phyloP scores from a whole-genome alignment of 331 rosid genomes.

The Stylosanthes scabra region DNA sequence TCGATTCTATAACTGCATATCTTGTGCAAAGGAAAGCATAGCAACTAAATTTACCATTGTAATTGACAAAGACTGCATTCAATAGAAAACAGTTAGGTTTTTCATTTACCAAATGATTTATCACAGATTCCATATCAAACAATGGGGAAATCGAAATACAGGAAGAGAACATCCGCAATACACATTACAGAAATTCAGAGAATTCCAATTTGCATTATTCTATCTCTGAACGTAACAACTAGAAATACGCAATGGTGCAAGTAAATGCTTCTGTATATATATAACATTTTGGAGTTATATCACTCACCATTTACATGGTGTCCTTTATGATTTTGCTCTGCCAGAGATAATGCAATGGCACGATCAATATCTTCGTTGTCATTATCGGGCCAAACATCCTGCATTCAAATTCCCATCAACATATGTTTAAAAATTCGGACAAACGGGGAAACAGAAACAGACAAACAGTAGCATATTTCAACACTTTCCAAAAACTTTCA shows the following conservation, averaged over 20 bases:
- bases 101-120: conserved; percentile 18
- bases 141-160: not conserved
- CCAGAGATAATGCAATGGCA: conserved; percentile 82
- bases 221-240: not conserved
- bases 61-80: not conserved
- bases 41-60: conserved; percentile 14
- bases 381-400: conserved; percentile 71
- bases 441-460: not conserved
- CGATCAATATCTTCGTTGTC: conserved; percentile 77
- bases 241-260: conserved; percentile 5
- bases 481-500: not conserved
- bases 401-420: conserved; percentile 49
- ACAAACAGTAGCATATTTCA: not conserved
- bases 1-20: not conserved
- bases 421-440: conserved; percentile 32
- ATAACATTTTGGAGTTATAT: conserved; percentile 1
- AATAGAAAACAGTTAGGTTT: conserved; percentile 5
- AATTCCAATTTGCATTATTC: not conserved
- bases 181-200: not conserved
- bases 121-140: conserved; percentile 5
- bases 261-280: no score
- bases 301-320: conserved; percentile 72
- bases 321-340: conserved; percentile 64
- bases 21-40: not conserved
- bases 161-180: not conserved